Evolutionary conservation across 78 protist species (phyloP).

Genomic region (Guillardia theta): DNA sequence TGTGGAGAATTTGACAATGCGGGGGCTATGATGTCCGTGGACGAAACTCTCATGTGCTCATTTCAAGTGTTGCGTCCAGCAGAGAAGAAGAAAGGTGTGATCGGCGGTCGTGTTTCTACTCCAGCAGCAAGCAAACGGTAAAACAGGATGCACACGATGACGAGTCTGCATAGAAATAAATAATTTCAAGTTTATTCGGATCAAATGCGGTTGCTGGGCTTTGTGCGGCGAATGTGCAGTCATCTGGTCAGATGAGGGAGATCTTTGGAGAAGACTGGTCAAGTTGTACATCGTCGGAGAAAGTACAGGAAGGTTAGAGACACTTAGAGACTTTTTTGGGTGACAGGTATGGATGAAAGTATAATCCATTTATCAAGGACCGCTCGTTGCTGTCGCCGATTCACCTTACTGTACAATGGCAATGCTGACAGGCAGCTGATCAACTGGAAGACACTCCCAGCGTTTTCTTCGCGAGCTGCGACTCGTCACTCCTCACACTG

Average conservation of each 20-base stretch:
- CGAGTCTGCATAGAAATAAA: neutral
- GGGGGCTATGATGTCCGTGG: constrained; percentile 99
- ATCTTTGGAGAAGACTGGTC: too few species aligned
- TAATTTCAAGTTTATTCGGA: neutral
- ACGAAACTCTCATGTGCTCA: constrained; percentile 97
- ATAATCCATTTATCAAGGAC: too few species aligned
- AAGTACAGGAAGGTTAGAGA: too few species aligned
- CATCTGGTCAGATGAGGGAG: neutral
- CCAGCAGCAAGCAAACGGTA: constrained; percentile 13
- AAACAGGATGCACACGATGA: neutral
- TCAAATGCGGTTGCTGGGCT: neutral
- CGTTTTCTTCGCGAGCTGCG: too few species aligned
- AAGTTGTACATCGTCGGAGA: too few species aligned
- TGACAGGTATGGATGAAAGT: too few species aligned
- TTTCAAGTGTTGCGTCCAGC: constrained; percentile 81
- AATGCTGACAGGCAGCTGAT: too few species aligned
- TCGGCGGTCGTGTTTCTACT: neutral
- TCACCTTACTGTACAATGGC: too few species aligned
- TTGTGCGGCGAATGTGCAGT: neutral
- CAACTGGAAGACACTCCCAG: too few species aligned
- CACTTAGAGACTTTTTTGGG: too few species aligned
- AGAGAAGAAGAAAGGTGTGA: neutral
- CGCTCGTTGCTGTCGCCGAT: too few species aligned
- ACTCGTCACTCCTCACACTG: too few species aligned
- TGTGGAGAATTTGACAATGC: constrained; percentile 98